Evolutionary conservation across 225 moss, liverwort and hornwort species (phyloP), one percentile per base, ranked within the genome.

Genomic region (Rhytidiadelphus loreus): DNA sequence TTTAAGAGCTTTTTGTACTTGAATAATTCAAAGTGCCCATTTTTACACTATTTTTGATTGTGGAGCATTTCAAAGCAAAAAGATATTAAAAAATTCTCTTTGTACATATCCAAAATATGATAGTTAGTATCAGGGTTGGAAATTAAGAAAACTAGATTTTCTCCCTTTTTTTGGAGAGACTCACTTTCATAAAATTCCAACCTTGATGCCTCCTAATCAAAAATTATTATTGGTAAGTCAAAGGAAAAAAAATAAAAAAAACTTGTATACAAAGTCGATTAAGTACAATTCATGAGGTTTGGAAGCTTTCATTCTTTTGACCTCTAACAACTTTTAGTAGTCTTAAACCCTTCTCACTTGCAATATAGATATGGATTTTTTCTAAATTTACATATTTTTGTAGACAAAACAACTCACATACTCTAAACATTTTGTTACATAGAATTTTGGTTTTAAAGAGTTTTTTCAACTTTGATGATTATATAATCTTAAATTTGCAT

Each of bases 101-200:
- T 16, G 16, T 26, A 26, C 16, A 41, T 26, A 71, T 71, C 3
- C 5, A 5, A 16, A 41, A 71, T 26, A 43, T 0, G 2, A 70
- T 71, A 43, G 16, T 43, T 0, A 0, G 0, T 0, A 0, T 70
- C 0, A 3, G 0, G 43, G 28, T 16, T 71, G 26, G 1, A 71
- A 26, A 26, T 26, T 43, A 5, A 0, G 2, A 43, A 41, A 70
- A 70, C 8, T 70, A 41, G 2, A 25, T 26, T 14, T 25, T 25
- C 0, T 70, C 8, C 15, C 4, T 41, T 70, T 15, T 70, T 41
- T 2, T 0, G 1, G 24, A 1, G 39, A 69, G 39, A 22, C 2
- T 39, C 3, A 20, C 0, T 35, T 19, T 69, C 13, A 7, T 39
- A 13, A 70, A 70, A 41, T 41, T 70, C 9, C 26, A 41, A 70